Base-by-base conservation (phyloP, 2,329 filamentous ascomycete species). In the Lizonia empirigonia region DNA sequence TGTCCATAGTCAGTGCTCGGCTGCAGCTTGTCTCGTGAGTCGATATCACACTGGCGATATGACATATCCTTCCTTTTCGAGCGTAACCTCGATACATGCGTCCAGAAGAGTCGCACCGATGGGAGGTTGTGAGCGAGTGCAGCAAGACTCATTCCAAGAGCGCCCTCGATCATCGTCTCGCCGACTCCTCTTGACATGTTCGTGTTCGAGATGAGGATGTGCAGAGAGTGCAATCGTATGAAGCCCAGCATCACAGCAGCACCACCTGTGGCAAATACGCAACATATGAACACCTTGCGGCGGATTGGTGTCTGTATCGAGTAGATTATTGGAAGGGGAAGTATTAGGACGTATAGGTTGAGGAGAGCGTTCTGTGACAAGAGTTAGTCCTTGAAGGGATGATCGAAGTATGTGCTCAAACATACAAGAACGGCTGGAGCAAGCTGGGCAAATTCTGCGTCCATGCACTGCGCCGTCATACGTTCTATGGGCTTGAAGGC, bases 101-200 rank as follows among this genome's bases (percentile, higher is more conserved):
- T 37, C 38, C 46, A 49, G 4, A 49, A 24, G 0, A 49, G 8
- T 12, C 38, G 23, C 20, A 49, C 18, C 8, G 32, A 36, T 4
- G 48, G 48, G 7, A 51, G 40, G 9, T 55, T 55, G 18, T 42
- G 26, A 2, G 52, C 47, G 5, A 50, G 13, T 3, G 22, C 37
- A 9, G 52, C 46, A 9, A 55, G 26, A 15, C 49, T 50, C 32
- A 55, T 24, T 10, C 44, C 52, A 1, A 55, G 46, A 1, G 41
- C 36, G 2, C 40, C 46, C 4, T 47, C 27, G 5, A 55, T 51
- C 24, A 55, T 42, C 3, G 29, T 44, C 27, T 55, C 41, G 4
- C 52, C 52, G 3, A 55, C 33, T 4, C 20, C 37, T 9, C 4
- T 24, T 5, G 35, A 34, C 2, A 29, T 49, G 10, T 40, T 7